Percentiles rank a stretch among this genome's conserved stretches.
Conservation (phyloP, 2,329 filamentous ascomycete genomes). For the Xylariaceae sp. region DNA sequence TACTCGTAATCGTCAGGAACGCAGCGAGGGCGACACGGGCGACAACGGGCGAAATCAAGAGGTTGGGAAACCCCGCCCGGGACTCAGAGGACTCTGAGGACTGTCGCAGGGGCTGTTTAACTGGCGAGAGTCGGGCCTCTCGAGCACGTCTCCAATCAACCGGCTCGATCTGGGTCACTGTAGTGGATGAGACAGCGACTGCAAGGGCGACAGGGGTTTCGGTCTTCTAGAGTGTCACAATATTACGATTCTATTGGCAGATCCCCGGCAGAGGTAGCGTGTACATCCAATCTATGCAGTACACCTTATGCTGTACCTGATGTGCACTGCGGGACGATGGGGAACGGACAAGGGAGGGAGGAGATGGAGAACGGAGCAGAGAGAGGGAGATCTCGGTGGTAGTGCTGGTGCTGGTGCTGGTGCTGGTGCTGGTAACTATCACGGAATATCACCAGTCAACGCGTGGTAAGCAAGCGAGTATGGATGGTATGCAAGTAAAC, state of each 20-base stretch:
- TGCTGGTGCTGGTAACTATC: neutral
- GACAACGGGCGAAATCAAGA: conserved; percentile 26
- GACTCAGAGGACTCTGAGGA: neutral
- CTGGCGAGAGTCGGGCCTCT: conserved; percentile 11
- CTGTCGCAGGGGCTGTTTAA: conserved; percentile 9
- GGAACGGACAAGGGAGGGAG: neutral
- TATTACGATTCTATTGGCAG: conserved; percentile 12
- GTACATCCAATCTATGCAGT: conserved; percentile 1
- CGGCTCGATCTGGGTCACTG: conserved; percentile 15
- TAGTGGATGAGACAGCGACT: conserved; percentile 16
- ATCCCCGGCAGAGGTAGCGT: neutral
- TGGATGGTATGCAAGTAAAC: neutral
- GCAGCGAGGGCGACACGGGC: too few species aligned
- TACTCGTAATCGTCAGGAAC: neutral
- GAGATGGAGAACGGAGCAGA: neutral
- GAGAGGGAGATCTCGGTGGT: too few species aligned
- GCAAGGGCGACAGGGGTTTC: conserved; percentile 15
- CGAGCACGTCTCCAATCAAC: conserved; percentile 16
- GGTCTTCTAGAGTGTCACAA: conserved; percentile 8
- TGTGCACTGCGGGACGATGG: neutral
- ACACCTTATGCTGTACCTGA: neutral
- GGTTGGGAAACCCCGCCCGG: conserved; percentile 26
- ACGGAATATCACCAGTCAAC: too few species aligned
- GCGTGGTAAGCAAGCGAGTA: too few species aligned
- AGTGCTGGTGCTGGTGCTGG: neutral